Conservation (phyloP, 345 rosid genomes). For the Rubroshorea leprosula region DNA sequence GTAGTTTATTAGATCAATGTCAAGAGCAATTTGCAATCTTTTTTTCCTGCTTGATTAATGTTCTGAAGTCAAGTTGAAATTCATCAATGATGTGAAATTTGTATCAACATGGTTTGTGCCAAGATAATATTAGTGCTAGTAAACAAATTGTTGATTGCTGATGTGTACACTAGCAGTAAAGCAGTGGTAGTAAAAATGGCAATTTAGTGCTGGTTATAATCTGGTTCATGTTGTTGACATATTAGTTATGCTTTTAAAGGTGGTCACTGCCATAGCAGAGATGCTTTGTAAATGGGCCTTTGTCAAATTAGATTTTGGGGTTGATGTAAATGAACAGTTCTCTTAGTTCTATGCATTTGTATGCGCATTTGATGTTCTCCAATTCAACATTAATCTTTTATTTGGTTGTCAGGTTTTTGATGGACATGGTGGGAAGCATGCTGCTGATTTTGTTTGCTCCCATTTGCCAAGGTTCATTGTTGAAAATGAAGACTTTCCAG, state of each 20-base stretch:
- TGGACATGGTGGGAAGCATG: too few species aligned
- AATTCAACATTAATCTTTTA: too few species aligned
- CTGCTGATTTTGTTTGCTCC: slow-evolving; percentile 78
- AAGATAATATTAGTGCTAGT: too few species aligned
- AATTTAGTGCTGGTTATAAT: too few species aligned
- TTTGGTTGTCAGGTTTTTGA: too few species aligned
- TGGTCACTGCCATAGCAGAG: background rate
- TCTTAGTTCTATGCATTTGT: background rate
- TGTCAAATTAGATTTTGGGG: slow-evolving; percentile 2
- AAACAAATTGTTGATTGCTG: too few species aligned
- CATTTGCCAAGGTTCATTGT: slow-evolving; percentile 73
- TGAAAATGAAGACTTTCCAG: slow-evolving; percentile 69
- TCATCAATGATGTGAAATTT: too few species aligned
- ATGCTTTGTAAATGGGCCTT: background rate
- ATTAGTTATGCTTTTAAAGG: background rate
- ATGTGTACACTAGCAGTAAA: too few species aligned
- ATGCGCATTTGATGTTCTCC: too few species aligned
- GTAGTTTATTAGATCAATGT: background rate
- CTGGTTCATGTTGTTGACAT: too few species aligned
- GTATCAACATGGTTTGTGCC: too few species aligned
- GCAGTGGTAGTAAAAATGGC: too few species aligned
- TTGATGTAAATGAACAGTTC: background rate
- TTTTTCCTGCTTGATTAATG: background rate
- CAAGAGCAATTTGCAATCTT: background rate
- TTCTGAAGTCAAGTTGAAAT: background rate